Evolutionary conservation across 2,329 filamentous ascomycete species (phyloP).

Genomic region (Parascedosporium putredinis): DNA sequence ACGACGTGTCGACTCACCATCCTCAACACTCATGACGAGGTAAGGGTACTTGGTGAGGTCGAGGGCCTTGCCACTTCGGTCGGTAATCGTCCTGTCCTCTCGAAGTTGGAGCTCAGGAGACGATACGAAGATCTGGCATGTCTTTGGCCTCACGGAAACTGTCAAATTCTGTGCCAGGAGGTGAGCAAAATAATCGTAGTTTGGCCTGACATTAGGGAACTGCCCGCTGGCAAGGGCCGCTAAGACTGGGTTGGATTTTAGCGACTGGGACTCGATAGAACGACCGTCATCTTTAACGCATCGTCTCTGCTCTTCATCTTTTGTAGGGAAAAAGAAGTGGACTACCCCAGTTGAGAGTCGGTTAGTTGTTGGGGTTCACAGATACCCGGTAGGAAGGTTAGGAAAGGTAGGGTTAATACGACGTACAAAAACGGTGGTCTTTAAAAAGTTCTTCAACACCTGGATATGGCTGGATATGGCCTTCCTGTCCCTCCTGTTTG

Average conservation of each 20-base stretch:
- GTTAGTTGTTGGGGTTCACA: too few species aligned
- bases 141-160: slow-evolving; percentile 45
- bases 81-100: slow-evolving; percentile 33
- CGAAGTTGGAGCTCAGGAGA: slow-evolving; percentile 40
- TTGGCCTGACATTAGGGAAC: slow-evolving; percentile 47
- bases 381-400: too few species aligned
- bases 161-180: slow-evolving; percentile 43
- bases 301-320: slow-evolving; percentile 40
- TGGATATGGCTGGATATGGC: slow-evolving; percentile 64
- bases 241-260: slow-evolving; percentile 56
- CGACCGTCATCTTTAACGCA: slow-evolving; percentile 27
- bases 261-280: slow-evolving; percentile 36
- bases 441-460: slow-evolving; percentile 57
- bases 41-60: slow-evolving; percentile 42
- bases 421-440: slow-evolving; percentile 53
- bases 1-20: slow-evolving; percentile 38
- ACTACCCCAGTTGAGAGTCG: slow-evolving; percentile 24
- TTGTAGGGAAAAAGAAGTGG: slow-evolving; percentile 49
- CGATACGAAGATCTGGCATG: slow-evolving; percentile 49
- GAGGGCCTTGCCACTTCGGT: slow-evolving; percentile 32
- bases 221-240: slow-evolving; percentile 47
- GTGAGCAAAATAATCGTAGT: slow-evolving; percentile 51
- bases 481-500: slow-evolving; percentile 35
- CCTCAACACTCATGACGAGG: slow-evolving; percentile 43
- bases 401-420: neutral